Conservation (phyloP, 352 stramenopile species). For the Phytophthora uliginosa region DNA sequence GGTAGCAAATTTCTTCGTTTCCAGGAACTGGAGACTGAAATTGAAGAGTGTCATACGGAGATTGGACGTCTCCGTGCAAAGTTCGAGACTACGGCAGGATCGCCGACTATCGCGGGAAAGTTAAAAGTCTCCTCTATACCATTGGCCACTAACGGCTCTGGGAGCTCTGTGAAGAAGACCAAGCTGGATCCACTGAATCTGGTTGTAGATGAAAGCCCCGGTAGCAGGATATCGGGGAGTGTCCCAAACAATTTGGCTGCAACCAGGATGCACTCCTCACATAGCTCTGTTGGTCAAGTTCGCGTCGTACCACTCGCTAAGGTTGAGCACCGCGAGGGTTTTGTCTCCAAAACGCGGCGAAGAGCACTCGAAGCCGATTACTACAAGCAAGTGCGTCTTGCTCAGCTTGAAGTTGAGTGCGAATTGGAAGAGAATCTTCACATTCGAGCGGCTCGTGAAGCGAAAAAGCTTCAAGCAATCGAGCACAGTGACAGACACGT, state of each 20-base stretch:
- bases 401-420: conserved; percentile 75
- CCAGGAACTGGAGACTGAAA: conserved; percentile 70
- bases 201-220: background rate
- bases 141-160: conserved; percentile 6
- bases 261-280: conserved; percentile 3
- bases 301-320: conserved; percentile 19
- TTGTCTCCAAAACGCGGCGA: conserved; percentile 66
- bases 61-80: conserved; percentile 58
- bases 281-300: conserved; percentile 28
- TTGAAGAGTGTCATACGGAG: conserved; percentile 68
- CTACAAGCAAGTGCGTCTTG: conserved; percentile 74
- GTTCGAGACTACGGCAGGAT: conserved; percentile 17
- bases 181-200: conserved; percentile 26
- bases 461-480: conserved; percentile 28
- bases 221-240: background rate
- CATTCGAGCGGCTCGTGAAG: conserved; percentile 63
- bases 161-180: conserved; percentile 17
- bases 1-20: conserved; percentile 76
- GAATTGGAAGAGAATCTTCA: conserved; percentile 81
- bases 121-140: conserved; percentile 46
- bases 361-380: conserved; percentile 71
- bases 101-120: conserved; percentile 52
- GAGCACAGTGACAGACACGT: conserved; percentile 31
- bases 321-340: conserved; percentile 43
- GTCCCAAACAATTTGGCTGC: background rate